These are phyloP conservation scores for Anthracocystis panici-leucophaei DNA, from an alignment of 1,284 basidiomycete species.

Conservation along the genomic window DNA sequence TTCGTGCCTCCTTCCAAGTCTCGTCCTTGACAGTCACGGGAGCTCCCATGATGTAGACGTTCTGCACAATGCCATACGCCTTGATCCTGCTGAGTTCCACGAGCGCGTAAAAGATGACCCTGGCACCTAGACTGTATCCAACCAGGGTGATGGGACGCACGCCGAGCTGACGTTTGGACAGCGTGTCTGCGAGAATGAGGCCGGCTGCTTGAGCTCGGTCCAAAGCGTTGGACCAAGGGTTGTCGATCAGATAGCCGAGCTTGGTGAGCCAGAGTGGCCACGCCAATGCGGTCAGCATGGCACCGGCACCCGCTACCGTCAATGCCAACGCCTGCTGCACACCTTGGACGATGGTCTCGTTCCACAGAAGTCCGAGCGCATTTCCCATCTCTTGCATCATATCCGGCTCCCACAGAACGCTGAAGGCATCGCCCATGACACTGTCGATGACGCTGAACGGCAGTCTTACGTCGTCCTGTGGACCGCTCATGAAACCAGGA, in stretches of 20 bases:
- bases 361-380: slow-evolving; percentile 68
- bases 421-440: slow-evolving; percentile 68
- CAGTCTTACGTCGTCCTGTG: slow-evolving; percentile 64
- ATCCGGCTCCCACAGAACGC: slow-evolving; percentile 68
- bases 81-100: slow-evolving; percentile 64
- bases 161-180: slow-evolving; percentile 65
- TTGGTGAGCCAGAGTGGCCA: slow-evolving; percentile 69
- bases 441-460: slow-evolving; percentile 69
- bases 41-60: slow-evolving; percentile 68
- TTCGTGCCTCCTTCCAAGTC: slow-evolving; percentile 63
- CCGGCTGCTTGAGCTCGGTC: slow-evolving; percentile 66
- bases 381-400: slow-evolving; percentile 70
- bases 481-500: slow-evolving; percentile 66
- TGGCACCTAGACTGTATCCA: slow-evolving; percentile 67
- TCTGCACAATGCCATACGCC: slow-evolving; percentile 67
- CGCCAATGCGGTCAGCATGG: slow-evolving; percentile 63
- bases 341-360: slow-evolving; percentile 68
- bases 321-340: slow-evolving; percentile 67
- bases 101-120: slow-evolving; percentile 68
- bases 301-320: slow-evolving; percentile 64
- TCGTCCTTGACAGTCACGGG: slow-evolving; percentile 64
- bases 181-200: slow-evolving; percentile 66
- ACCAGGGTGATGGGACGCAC: slow-evolving; percentile 68
- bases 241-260: slow-evolving; percentile 68
- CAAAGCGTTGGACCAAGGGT: slow-evolving; percentile 68